phyloP scores from a whole-genome alignment of 2,329 filamentous ascomycete genomes.

The Lasiodiplodia gonubiensis region DNA sequence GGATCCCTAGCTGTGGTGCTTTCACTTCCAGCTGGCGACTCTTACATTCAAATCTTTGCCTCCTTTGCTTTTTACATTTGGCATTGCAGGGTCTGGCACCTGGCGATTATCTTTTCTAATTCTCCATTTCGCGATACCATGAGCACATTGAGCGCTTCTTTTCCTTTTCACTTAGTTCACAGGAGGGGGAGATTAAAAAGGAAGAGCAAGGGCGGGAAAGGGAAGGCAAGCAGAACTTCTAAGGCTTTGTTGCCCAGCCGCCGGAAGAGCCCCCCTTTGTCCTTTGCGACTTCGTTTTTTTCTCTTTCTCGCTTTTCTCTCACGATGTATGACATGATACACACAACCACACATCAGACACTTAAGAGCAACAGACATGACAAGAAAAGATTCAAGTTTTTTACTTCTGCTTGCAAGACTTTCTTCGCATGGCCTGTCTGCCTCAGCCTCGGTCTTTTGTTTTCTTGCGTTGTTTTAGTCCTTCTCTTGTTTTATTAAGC shows the following conservation, averaged over 20 bases:
- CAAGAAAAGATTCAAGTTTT: conserved; percentile 9
- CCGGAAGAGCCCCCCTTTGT: not conserved
- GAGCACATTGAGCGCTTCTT: not conserved
- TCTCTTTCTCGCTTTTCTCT: not conserved
- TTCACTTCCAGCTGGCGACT: not conserved
- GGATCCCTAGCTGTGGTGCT: not conserved
- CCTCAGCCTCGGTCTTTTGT: not conserved
- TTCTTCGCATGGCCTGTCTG: conserved; percentile 7
- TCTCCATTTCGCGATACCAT: conserved; percentile 24
- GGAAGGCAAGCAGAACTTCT: not conserved
- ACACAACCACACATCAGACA: conserved; percentile 11
- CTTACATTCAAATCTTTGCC: not conserved
- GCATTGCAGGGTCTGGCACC: conserved; percentile 10
- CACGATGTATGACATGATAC: conserved; percentile 27
- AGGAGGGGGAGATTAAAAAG: not conserved
- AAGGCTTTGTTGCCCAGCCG: not conserved
- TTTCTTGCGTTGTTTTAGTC: not conserved
- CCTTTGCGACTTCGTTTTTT: not conserved
- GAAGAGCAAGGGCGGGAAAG: not conserved
- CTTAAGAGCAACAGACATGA: conserved; percentile 20
- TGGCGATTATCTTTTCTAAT: conserved; percentile 16
- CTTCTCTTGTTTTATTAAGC: not conserved
- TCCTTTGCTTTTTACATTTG: not conserved
- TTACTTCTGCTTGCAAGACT: conserved; percentile 3
- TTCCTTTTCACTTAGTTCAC: not conserved